A percentile compares a stretch with the other conserved stretches of the same genome.
Evolutionary conservation across 495 filamentous ascomycete species (phyloP).

Genomic region (Massariosphaeria phaeospora): DNA sequence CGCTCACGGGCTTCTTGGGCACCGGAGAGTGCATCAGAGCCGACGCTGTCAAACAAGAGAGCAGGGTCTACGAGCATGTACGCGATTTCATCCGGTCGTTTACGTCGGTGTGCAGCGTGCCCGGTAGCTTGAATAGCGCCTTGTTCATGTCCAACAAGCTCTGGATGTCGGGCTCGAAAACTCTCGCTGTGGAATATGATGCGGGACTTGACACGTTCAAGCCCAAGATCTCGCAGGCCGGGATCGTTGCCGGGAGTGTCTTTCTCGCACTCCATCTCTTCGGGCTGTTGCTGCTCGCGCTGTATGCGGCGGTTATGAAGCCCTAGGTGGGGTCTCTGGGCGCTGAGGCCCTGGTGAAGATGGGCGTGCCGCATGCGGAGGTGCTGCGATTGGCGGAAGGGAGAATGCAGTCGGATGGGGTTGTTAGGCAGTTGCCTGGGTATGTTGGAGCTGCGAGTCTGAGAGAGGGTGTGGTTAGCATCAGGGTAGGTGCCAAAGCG

Average conservation of each 20-base stretch:
- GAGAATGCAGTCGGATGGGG: not conserved
- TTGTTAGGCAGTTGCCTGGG: not conserved
- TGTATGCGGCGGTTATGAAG: not conserved
- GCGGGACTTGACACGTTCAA: not conserved
- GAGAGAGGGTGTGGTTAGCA: not conserved
- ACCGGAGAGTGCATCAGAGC: no score
- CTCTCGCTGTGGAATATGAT: not conserved
- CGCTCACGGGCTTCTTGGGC: no score
- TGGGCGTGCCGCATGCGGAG: slow-evolving; percentile 2
- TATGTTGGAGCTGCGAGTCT: slow-evolving; percentile 12
- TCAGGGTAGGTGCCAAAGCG: slow-evolving; percentile 1
- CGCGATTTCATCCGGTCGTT: no score
- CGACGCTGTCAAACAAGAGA: no score
- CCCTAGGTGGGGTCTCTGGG: slow-evolving; percentile 1
- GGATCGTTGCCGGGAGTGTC: slow-evolving; percentile 1
- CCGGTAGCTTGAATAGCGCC: no score
- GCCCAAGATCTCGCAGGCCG: not conserved
- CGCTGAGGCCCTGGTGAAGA: slow-evolving; percentile 1
- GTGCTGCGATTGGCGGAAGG: not conserved
- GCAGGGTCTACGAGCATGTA: no score
- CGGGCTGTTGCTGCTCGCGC: not conserved
- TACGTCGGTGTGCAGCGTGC: no score
- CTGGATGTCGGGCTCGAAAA: not conserved
- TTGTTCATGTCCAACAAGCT: slow-evolving; percentile 2
- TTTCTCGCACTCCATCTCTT: slow-evolving; percentile 7